These are phyloP conservation scores for Salix dunnii DNA, from an alignment of 345 rosid genomes.

Conservation along the genomic window DNA sequence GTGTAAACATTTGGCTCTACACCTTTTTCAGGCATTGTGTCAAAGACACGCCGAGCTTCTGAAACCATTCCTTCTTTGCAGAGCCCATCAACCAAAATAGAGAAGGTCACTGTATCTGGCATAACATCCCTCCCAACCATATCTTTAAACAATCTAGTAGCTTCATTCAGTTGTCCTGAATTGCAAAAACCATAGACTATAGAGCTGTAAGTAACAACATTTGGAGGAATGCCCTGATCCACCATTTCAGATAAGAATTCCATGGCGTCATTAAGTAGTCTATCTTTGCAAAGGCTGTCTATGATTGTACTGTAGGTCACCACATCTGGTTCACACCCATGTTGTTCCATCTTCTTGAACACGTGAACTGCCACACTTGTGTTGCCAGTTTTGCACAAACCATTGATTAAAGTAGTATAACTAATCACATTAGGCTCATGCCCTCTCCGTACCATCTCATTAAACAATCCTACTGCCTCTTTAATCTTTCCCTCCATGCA, in stretches of 20 bases:
- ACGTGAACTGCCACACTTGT: background rate
- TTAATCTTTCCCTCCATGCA: background rate
- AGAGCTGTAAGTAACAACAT: background rate
- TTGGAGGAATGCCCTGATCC: background rate
- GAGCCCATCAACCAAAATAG: constrained; percentile 3
- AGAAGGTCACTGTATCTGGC: background rate
- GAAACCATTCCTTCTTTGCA: constrained; percentile 1
- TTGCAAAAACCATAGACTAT: background rate
- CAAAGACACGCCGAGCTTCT: background rate
- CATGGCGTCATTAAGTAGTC: background rate
- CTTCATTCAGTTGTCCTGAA: background rate
- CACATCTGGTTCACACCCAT: background rate
- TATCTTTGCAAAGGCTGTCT: background rate
- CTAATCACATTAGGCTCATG: background rate
- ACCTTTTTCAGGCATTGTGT: background rate
- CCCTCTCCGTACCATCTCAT: background rate
- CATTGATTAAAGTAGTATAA: background rate
- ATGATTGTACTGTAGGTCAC: background rate
- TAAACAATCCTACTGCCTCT: background rate
- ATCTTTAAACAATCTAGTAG: background rate
- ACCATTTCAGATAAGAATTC: background rate
- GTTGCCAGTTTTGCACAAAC: background rate
- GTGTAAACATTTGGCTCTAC: background rate
- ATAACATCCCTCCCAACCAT: background rate
- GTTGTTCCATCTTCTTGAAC: background rate